Conservation (phyloP, 371 early-diverging fungal genomes). For the Mortierella sp. region DNA sequence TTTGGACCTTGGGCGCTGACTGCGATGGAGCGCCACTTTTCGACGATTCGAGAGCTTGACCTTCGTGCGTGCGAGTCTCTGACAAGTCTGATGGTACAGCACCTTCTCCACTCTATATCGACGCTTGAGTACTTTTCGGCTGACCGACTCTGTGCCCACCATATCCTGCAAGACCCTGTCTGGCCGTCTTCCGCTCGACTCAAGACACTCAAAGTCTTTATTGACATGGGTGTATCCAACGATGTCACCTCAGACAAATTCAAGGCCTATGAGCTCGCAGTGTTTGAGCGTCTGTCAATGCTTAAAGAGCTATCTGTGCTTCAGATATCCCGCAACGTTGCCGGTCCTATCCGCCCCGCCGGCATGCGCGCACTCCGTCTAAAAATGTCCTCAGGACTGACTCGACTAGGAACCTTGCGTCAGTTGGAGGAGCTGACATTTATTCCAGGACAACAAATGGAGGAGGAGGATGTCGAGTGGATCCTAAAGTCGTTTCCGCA, state of each 20-base stretch:
- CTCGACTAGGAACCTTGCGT: background rate
- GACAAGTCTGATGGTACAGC: background rate
- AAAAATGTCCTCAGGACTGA: background rate
- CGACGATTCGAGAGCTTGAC: background rate
- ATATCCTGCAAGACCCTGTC: background rate
- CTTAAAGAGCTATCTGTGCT: background rate
- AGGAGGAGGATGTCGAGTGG: constrained; percentile 6
- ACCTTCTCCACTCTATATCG: background rate
- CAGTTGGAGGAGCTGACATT: background rate
- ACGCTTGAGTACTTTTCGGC: background rate
- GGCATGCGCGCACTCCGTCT: background rate
- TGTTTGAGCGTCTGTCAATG: background rate
- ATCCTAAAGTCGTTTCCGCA: background rate
- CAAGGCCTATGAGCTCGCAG: background rate
- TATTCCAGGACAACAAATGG: background rate
- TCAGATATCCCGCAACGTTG: background rate
- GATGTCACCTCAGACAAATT: background rate
- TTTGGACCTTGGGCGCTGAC: background rate
- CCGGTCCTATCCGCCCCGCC: background rate
- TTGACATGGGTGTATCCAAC: constrained; percentile 1
- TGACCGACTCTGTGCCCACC: constrained; percentile 2
- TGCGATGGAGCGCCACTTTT: background rate
- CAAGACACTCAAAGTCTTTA: background rate
- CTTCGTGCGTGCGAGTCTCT: background rate
- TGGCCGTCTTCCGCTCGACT: background rate